Conservation (phyloP, 257 asterid genomes). For the Knoxia roxburghii region DNA sequence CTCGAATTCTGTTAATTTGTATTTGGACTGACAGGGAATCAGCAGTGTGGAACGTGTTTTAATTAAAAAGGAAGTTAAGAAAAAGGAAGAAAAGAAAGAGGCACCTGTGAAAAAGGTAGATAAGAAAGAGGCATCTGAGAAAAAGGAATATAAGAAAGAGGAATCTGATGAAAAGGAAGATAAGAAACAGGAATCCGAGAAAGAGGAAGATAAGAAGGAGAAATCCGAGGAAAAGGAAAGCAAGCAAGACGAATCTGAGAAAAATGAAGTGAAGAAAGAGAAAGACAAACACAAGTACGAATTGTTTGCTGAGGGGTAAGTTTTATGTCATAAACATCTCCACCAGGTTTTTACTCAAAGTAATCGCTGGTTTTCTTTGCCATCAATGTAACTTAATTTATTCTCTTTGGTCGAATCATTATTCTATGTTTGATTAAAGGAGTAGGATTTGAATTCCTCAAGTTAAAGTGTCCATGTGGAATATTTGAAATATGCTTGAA, state of each 20-base stretch:
- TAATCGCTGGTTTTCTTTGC: neutral
- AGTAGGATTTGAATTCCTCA: neutral
- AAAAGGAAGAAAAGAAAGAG: constrained; percentile 5
- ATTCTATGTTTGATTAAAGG: neutral
- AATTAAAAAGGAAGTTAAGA: constrained; percentile 46
- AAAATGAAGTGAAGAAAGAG: constrained; percentile 37
- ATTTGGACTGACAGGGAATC: constrained; percentile 59
- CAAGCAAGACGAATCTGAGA: constrained; percentile 14
- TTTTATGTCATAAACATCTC: constrained; percentile 12
- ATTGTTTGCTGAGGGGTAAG: constrained; percentile 91
- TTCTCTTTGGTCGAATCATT: neutral
- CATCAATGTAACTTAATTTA: no score
- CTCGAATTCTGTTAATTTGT: neutral
- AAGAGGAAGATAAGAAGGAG: constrained; percentile 41
- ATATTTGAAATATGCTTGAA: neutral
- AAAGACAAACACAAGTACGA: constrained; percentile 22
- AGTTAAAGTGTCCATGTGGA: neutral
- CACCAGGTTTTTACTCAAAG: neutral
- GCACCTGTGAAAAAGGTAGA: constrained; percentile 23
- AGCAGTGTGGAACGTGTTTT: constrained; percentile 75
- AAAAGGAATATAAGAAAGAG: no score
- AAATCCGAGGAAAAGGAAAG: no score
- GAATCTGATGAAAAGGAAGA: constrained; percentile 23
- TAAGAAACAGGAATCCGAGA: constrained; percentile 14
- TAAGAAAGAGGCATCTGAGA: constrained; percentile 2